Evolutionary conservation across 23 red algal species (phyloP), one percentile per base, ranked within the genome.

Genomic region (Chondrus crispus): DNA sequence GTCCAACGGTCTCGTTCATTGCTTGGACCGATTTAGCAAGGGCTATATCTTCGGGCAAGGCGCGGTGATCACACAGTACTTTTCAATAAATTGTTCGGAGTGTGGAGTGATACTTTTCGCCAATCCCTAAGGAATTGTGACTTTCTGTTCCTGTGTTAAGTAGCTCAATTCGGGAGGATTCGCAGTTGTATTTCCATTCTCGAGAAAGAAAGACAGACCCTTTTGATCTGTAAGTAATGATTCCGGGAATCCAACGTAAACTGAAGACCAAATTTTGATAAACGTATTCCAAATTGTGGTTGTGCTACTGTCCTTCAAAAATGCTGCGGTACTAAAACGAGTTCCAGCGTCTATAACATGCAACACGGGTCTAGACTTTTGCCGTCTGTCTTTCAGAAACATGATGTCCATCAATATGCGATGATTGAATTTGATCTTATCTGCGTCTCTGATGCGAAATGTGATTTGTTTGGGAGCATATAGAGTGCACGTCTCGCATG

Each of bases 81-180:
- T 82, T 82, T 4, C 41, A 18, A 24, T 4, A 82, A 7, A 24
- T 45, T 60, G 8, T 82, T 26, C 78, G 52, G 7, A 82, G 46
- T 7, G 78, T 82, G 40, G 28, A 41, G 46, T 82, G 78, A 38
- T 58, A 53, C 33, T 35, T 82, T 30, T 82, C 78, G 40, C 78
- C 44, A 57, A 41, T 38, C 11, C 52, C 44, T 10, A 62, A 24
- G 13, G 78, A 82, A 30, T 82, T 82, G 42, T 82, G 78, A 58
- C 48, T 58, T 38, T 82, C 78, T 82, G 33, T 60, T 4, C 42
- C 51, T 36, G 78, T 82, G 5, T 50, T 35, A n/a, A 12, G 24
- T 28, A 82, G 35, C n/a, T n/a, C 24, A 38, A 82, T 82, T 3
- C 42, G 44, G 5, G 12, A 20, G 20, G 24, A 20, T 53, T 82